Evolutionary conservation across 495 filamentous ascomycete genomes (phyloP).

Genomic region (Penicillium bovifimosum): DNA sequence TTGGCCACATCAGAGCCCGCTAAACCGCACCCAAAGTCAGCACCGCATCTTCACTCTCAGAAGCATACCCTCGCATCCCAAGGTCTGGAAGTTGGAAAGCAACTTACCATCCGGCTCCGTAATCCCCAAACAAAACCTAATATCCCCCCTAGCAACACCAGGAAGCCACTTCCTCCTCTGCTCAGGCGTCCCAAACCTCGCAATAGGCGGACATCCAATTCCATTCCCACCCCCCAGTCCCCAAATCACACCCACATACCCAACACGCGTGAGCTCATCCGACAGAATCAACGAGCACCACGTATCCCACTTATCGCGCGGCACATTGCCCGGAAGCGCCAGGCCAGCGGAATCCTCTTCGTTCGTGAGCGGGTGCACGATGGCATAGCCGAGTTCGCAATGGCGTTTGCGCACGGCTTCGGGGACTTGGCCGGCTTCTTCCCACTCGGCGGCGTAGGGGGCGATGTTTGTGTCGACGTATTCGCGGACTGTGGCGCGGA

Average conservation of each 20-base stretch:
- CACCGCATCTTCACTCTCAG: no score
- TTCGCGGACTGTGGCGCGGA: conserved; percentile 40
- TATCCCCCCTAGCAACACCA: conserved; percentile 41
- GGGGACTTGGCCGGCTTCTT: conserved; percentile 41
- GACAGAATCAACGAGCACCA: conserved; percentile 44
- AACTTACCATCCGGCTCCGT: conserved; percentile 48
- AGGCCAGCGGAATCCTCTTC: conserved; percentile 30
- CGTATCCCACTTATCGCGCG: conserved; percentile 43
- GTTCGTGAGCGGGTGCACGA: conserved; percentile 33
- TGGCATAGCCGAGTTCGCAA: conserved; percentile 36
- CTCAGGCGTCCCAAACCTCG: conserved; percentile 44
- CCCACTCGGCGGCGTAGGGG: conserved; percentile 46
- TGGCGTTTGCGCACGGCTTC: conserved; percentile 32
- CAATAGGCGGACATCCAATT: conserved; percentile 51
- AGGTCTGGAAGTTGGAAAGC: no score
- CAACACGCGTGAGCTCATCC: conserved; percentile 43
- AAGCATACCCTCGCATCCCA: no score
- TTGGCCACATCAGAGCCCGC: conserved; percentile 50
- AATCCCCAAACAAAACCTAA: conserved; percentile 51
- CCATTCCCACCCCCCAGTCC: conserved; percentile 47
- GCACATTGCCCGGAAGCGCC: conserved; percentile 35
- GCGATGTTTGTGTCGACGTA: conserved; percentile 43
- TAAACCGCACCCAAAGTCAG: conserved; percentile 8
- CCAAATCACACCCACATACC: conserved; percentile 43
- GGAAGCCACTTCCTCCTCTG: conserved; percentile 48